Evolutionary conservation across 2,329 filamentous ascomycete genomes (phyloP).

Genomic region (Escovopsis sp.): DNA sequence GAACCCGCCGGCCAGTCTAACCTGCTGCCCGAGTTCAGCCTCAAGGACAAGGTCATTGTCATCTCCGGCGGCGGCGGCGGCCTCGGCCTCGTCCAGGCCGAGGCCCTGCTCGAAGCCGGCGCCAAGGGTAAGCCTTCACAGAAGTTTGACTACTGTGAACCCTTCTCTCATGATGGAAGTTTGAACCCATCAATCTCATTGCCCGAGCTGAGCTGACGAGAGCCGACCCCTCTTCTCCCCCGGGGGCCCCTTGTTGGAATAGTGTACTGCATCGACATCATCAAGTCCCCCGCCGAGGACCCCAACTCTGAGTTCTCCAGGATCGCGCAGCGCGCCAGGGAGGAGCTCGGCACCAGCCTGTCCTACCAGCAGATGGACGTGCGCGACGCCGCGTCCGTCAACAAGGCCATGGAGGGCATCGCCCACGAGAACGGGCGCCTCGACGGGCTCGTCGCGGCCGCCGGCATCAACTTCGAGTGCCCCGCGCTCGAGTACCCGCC

Average conservation of each 20-base stretch:
- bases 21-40: slow-evolving; percentile 57
- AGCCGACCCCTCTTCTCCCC: background rate
- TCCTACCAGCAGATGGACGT: slow-evolving; percentile 72
- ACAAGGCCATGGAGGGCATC: slow-evolving; percentile 53
- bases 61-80: slow-evolving; percentile 68
- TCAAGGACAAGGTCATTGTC: slow-evolving; percentile 58
- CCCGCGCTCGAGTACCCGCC: slow-evolving; percentile 68
- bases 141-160: too few species aligned
- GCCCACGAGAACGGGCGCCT: slow-evolving; percentile 55
- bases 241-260: slow-evolving; percentile 1
- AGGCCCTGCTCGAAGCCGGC: slow-evolving; percentile 67
- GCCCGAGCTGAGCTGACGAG: too few species aligned
- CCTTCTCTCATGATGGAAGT: too few species aligned
- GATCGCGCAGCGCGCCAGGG: slow-evolving; percentile 47
- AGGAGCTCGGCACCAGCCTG: slow-evolving; percentile 51
- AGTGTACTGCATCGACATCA: slow-evolving; percentile 54
- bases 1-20: slow-evolving; percentile 11
- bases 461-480: slow-evolving; percentile 69
- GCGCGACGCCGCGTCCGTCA: slow-evolving; percentile 52
- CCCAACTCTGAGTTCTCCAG: slow-evolving; percentile 43
- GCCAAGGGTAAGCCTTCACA: slow-evolving; percentile 37
- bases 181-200: too few species aligned
- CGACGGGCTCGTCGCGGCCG: slow-evolving; percentile 61
- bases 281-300: slow-evolving; percentile 33
- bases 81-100: slow-evolving; percentile 62